These are phyloP conservation scores for Ophiocordyceps camponoti-leonardi DNA, from an alignment of 2,329 filamentous ascomycete species.

Conservation along the genomic window DNA sequence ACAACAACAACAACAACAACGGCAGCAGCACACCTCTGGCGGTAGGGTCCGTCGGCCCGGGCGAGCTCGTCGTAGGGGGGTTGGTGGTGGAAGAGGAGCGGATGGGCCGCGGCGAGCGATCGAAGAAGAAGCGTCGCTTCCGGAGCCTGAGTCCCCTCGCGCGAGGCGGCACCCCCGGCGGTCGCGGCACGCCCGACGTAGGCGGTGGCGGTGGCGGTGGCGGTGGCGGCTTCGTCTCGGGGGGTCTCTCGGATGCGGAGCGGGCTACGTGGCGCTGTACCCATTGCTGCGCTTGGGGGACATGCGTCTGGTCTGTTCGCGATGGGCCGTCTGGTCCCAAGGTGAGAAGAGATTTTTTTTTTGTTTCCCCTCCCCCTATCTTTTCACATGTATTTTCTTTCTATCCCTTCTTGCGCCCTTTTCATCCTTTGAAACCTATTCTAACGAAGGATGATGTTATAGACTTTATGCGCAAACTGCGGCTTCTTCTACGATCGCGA, in stretches of 20 bases:
- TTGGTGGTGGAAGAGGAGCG: slow-evolving; percentile 50
- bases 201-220: slow-evolving; percentile 52
- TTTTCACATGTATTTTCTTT: no score
- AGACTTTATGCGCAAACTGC: slow-evolving; percentile 89
- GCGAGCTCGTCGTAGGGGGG: slow-evolving; percentile 15
- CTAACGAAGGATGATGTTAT: slow-evolving; percentile 5
- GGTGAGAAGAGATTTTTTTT: slow-evolving; percentile 33
- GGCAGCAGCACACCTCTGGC: neutral
- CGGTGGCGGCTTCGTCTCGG: slow-evolving; percentile 6
- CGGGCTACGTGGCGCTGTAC: slow-evolving; percentile 70
- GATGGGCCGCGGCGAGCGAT: slow-evolving; percentile 81
- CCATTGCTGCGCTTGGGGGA: slow-evolving; percentile 78
- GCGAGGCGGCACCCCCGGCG: slow-evolving; percentile 44
- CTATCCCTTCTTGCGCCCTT: no score
- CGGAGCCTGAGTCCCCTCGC: slow-evolving; percentile 69
- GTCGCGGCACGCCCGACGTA: slow-evolving; percentile 65
- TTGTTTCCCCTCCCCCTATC: neutral
- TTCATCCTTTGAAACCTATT: no score
- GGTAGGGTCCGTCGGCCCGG: neutral
- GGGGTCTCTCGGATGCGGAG: slow-evolving; percentile 59
- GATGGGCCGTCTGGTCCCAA: slow-evolving; percentile 75
- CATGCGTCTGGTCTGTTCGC: slow-evolving; percentile 84
- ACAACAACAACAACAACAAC: neutral
- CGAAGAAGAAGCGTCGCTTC: slow-evolving; percentile 90
- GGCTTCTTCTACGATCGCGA: slow-evolving; percentile 79